A percentile compares a stretch with the other conserved stretches of the same genome.
phyloP scores from a whole-genome alignment of 169 alveolate genomes.

The Perkinsus olseni region DNA sequence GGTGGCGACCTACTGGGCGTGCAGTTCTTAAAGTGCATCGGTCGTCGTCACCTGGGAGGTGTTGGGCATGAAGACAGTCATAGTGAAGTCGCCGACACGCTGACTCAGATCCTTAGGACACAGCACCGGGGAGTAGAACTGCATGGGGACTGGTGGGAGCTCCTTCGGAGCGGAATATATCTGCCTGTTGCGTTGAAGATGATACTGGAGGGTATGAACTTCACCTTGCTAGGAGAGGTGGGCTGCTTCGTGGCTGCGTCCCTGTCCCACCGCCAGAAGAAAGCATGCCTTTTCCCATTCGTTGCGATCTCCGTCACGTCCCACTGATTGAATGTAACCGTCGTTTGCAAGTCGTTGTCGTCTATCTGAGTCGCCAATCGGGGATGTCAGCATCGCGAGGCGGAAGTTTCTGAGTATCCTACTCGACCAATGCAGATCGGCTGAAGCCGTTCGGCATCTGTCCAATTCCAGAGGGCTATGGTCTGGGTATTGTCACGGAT shows the following conservation, averaged over 20 bases:
- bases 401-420: background rate
- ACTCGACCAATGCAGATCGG: background rate
- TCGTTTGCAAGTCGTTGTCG: conserved; percentile 28
- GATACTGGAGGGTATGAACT: background rate
- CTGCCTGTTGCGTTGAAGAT: background rate
- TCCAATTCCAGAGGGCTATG: conserved; percentile 33
- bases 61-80: conserved; percentile 65
- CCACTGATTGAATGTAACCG: conserved; percentile 60
- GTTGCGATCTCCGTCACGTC: conserved; percentile 74
- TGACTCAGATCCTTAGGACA: conserved; percentile 40
- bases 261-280: conserved; percentile 69
- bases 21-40: background rate
- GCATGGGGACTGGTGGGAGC: background rate
- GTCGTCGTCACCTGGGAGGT: conserved; percentile 38
- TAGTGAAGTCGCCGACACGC: conserved; percentile 63
- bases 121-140: conserved; percentile 45
- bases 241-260: conserved; percentile 23
- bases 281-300: conserved; percentile 65
- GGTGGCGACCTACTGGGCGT: conserved; percentile 37
- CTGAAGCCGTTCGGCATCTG: background rate
- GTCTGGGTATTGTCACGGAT: conserved; percentile 23
- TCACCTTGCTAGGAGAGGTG: background rate
- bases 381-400: background rate
- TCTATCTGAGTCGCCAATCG: background rate
- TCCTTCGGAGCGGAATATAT: background rate